Base-by-base conservation (phyloP, 345 rosid genomes). In the Mangifera indica region DNA sequence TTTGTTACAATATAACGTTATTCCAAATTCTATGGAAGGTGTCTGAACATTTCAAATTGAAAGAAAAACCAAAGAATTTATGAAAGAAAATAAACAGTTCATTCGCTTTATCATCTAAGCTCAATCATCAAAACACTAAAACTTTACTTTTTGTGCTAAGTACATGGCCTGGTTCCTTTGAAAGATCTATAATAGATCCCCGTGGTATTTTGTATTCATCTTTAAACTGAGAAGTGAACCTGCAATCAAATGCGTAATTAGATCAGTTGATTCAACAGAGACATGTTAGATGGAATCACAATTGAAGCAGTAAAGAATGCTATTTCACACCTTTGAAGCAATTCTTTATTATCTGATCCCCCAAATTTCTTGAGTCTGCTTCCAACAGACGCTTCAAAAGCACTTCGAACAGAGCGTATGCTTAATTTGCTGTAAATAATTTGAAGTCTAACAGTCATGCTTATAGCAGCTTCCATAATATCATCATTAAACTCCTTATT, bases 121-220 rank as follows among this genome's bases (percentile, higher is more conserved):
- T 69, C 60, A 71, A 55, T 48, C n/a, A 57, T 2, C 25, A 51
- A 60, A 37, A 72, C 46, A 59, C 67, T 11, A 59, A 68, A 34
- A 54, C 20, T 86, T 29, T 29, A 29, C 32, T 29, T 52, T 74
- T 82, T 64, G 97, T 91, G 56, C 74, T 76, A 74, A 90, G 91
- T 22, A 89, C 76, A 69, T 89, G 71, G 73, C 92, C 93, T 18
- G 63, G 85, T 63, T 90, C 93, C 81, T 81, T 83, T 40, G 93
- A 80, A 74, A 94, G 82, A 69, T 87, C 91, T 72, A 94, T 90
- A 54, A 81, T 83, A 34, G 97, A 85, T 72, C 91, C 87, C 44
- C 78, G 82, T n/a, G 98, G 97, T 65, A 92, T 88, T 77, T 92
- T 92, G 68, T 79, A 84, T 72, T 94, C 98, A 81, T 94, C 98